These are phyloP conservation scores for Stephanodiscus triporus DNA, from an alignment of 108 stramenopile species.

Conservation along the genomic window DNA sequence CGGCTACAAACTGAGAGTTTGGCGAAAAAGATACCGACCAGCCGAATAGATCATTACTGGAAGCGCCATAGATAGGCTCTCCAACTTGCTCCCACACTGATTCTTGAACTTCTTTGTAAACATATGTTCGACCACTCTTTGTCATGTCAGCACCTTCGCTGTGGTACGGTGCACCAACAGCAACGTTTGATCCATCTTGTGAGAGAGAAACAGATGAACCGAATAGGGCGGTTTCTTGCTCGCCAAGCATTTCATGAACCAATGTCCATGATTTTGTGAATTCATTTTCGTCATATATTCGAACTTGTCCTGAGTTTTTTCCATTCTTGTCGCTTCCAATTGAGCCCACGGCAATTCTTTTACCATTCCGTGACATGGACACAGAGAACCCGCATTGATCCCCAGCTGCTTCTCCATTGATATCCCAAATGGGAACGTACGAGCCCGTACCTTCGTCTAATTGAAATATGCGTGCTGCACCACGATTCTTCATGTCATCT, in stretches of 20 bases:
- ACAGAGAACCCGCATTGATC: slow-evolving; percentile 57
- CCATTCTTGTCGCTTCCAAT: slow-evolving; percentile 52
- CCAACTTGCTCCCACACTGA: slow-evolving; percentile 40
- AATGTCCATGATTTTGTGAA: slow-evolving; percentile 29
- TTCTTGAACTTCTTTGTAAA: slow-evolving; percentile 38
- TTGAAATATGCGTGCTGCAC: slow-evolving; percentile 40
- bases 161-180: slow-evolving; percentile 72
- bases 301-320: slow-evolving; percentile 47
- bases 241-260: slow-evolving; percentile 36
- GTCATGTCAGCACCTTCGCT: slow-evolving; percentile 40
- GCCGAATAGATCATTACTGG: slow-evolving; percentile 37
- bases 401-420: slow-evolving; percentile 44
- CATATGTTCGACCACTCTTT: slow-evolving; percentile 48
- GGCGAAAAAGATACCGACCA: slow-evolving; percentile 53
- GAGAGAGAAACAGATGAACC: slow-evolving; percentile 62
- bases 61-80: slow-evolving; percentile 28
- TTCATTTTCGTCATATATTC: slow-evolving; percentile 44
- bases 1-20: slow-evolving; percentile 34
- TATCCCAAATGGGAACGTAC: slow-evolving; percentile 27
- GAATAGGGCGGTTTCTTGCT: slow-evolving; percentile 48
- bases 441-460: slow-evolving; percentile 21
- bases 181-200: slow-evolving; percentile 58
- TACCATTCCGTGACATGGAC: slow-evolving; percentile 48
- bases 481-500: slow-evolving; percentile 41
- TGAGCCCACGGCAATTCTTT: slow-evolving; percentile 49